These are phyloP conservation scores for Mycena pura DNA, from an alignment of 768 basidiomycete genomes.

Conservation along the genomic window DNA sequence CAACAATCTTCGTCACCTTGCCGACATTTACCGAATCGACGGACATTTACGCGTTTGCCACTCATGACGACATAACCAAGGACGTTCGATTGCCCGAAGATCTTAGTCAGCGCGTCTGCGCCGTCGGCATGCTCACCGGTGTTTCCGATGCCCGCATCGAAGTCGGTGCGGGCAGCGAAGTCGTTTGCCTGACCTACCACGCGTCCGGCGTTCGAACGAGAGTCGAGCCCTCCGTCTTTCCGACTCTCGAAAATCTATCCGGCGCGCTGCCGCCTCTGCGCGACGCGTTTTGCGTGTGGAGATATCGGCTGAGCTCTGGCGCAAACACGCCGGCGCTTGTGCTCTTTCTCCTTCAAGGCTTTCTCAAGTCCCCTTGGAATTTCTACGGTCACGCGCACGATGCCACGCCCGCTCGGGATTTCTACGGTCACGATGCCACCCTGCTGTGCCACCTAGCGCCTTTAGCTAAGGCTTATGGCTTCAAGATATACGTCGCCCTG, in stretches of 20 bases:
- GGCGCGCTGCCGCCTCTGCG: neutral
- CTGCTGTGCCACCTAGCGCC: conserved; percentile 11
- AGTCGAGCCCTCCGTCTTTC: neutral
- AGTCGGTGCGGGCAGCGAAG: neutral
- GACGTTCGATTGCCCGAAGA: neutral
- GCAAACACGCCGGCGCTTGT: neutral
- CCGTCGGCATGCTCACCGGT: conserved; percentile 1
- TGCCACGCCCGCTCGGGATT: neutral
- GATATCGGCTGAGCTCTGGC: neutral
- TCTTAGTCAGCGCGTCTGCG: neutral
- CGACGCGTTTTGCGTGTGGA: conserved; percentile 9
- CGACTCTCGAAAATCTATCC: conserved; percentile 2
- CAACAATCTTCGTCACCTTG: neutral
- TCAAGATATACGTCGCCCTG: neutral
- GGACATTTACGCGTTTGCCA: neutral
- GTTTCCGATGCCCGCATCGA: conserved; percentile 2
- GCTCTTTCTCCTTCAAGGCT: neutral
- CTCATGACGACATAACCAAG: neutral
- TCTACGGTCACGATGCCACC: neutral
- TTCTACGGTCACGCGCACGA: too few species aligned
- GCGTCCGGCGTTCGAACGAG: neutral
- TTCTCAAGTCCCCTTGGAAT: neutral
- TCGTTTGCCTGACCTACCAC: conserved; percentile 10
- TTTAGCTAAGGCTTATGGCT: conserved; percentile 6
- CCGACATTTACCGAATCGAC: neutral